Base-by-base conservation (phyloP, 2,329 filamentous ascomycete genomes). In the Boeremia exigua region DNA sequence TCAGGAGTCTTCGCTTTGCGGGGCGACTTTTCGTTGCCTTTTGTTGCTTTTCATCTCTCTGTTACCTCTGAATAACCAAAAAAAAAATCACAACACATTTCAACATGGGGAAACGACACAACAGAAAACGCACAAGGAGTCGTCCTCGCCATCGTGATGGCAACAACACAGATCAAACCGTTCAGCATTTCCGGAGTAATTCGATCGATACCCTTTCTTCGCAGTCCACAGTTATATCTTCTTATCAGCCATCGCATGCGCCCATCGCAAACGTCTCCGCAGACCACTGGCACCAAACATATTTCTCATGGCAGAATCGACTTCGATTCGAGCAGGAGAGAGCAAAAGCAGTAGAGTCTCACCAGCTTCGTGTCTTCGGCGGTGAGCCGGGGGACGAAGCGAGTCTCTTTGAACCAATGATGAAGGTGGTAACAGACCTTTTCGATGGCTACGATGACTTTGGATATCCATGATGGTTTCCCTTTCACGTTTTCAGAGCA, bases 361-460 rank as follows among this genome's bases (percentile, higher is more conserved):
- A 77, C 48, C 69, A 71, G n/a, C 67, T 77, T 38, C 72, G 77
- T 29, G 70, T 79, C 58, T 80, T 80, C 61, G 78, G 78, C 17
- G 78, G 78, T 27, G 69, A 75, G 48, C 73, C 68, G 40, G 75
- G 74, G 49, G 77, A 79, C 54, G 77, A 79, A 60, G 68, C 69
- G 62, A 70, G 70, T 56, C 71, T 80, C 12, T 69, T 78, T 46
- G 78, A 75, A 46, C 74, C 76, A 2, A 80, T 80, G 78, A 63
- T 80, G 56, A 77, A 78, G 65, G 78, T 80, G 10, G 78, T 80
- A 17, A 76, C 77, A 48, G 73, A 76, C 58, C 70, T 80, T 12
- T 80, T 80, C 60, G 71, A 79, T 52, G 78, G 77, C 29, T 65
- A 70, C 49, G 73, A 76, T 56, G 78, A 80, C 63, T 80, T 79